Conservation (phyloP, 768 basidiomycete species). For the Termitomyces sp. region DNA sequence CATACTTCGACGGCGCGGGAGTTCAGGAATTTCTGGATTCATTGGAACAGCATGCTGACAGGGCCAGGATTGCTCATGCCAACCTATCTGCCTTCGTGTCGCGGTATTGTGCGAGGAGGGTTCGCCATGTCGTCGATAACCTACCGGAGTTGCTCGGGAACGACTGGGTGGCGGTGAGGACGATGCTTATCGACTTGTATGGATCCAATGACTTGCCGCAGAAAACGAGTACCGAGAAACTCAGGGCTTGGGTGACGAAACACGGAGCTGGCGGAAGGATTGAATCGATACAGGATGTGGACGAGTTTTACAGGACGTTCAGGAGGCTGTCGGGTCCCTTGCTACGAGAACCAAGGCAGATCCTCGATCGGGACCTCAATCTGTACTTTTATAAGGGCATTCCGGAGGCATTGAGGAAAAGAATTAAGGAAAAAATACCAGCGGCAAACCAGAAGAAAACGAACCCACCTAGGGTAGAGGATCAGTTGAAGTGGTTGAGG, state of each 20-base stretch:
- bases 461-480: no score
- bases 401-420: no score
- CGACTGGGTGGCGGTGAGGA: not conserved
- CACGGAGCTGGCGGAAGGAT: not conserved
- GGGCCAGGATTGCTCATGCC: not conserved
- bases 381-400: no score
- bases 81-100: not conserved
- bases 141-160: not conserved
- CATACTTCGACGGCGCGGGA: not conserved
- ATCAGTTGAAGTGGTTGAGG: no score
- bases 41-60: not conserved
- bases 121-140: not conserved
- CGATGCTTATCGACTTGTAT: not conserved
- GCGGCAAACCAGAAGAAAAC: no score
- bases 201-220: not conserved
- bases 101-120: not conserved
- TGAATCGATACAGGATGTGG: not conserved
- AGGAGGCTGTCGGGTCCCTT: no score
- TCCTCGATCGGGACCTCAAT: no score
- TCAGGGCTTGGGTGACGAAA: not conserved
- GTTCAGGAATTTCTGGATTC: not conserved
- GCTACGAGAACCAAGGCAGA: no score
- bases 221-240: not conserved
- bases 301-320: not conserved
- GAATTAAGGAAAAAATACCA: no score